Conservation (phyloP, 1,284 basidiomycete genomes). For the Phlebopus sp. region DNA sequence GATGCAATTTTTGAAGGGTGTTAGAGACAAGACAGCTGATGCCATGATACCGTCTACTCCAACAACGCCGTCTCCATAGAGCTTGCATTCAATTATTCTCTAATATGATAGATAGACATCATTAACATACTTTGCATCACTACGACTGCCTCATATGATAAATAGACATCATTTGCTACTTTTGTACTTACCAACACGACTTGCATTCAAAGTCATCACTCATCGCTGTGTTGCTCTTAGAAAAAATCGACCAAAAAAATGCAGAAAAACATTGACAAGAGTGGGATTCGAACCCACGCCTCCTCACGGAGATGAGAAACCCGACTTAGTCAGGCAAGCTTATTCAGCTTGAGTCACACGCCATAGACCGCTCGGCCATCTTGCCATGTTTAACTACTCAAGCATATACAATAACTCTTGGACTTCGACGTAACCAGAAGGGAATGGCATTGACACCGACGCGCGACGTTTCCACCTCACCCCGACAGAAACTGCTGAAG, state of each 20-base stretch:
- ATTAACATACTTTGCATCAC: not conserved
- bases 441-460: too few relatives aligned
- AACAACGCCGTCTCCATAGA: not conserved
- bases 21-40: conserved; percentile 69
- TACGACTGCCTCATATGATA: too few relatives aligned
- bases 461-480: too few relatives aligned
- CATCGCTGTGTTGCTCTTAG: too few relatives aligned
- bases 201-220: too few relatives aligned
- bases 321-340: conserved; percentile 29
- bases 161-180: too few relatives aligned
- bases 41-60: conserved; percentile 22
- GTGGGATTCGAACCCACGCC: conserved; percentile 40
- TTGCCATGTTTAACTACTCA: too few relatives aligned
- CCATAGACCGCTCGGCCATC: conserved; percentile 7
- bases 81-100: not conserved
- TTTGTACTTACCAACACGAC: too few relatives aligned
- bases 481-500: too few relatives aligned
- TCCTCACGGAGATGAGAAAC: conserved; percentile 36
- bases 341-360: conserved; percentile 35
- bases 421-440: too few relatives aligned
- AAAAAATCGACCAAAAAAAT: too few relatives aligned
- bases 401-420: too few relatives aligned
- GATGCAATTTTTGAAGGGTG: conserved; percentile 78
- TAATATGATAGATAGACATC: not conserved
- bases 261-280: conserved; percentile 35